These are phyloP conservation scores for Phytophthora pini DNA, from an alignment of 352 stramenopile genomes.

Conservation along the genomic window DNA sequence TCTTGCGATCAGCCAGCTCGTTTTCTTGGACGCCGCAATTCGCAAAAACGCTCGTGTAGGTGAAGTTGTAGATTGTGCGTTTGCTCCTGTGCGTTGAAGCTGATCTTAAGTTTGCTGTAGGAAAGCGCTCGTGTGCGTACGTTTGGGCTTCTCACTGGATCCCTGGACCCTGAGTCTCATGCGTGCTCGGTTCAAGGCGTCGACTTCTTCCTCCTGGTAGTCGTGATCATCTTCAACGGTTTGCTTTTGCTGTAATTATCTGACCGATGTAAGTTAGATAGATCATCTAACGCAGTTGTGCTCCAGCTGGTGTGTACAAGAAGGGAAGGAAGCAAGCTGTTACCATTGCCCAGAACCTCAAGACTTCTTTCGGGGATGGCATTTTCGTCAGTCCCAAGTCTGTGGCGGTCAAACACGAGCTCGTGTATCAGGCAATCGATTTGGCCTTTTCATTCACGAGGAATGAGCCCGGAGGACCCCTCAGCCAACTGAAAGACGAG, in stretches of 20 bases:
- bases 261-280: no score
- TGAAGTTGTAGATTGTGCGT: neutral
- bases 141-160: conserved; percentile 76
- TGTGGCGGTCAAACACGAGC: conserved; percentile 59
- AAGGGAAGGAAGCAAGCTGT: conserved; percentile 72
- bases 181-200: conserved; percentile 76
- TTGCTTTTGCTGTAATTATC: conserved; percentile 3
- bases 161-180: conserved; percentile 77
- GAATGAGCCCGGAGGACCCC: conserved; percentile 45
- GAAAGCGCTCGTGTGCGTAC: conserved; percentile 74
- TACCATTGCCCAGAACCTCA: conserved; percentile 73
- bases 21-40: conserved; percentile 80
- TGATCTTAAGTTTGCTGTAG: conserved; percentile 24
- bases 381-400: conserved; percentile 64
- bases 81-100: neutral
- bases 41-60: conserved; percentile 63
- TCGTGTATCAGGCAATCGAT: conserved; percentile 75
- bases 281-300: conserved; percentile 8
- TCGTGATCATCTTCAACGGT: conserved; percentile 85
- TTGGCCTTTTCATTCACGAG: conserved; percentile 73
- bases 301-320: conserved; percentile 68
- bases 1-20: conserved; percentile 78
- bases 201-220: conserved; percentile 80
- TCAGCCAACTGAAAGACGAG: conserved; percentile 68
- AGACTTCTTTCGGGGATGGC: conserved; percentile 72